A percentile compares a stretch with the other conserved stretches of the same genome.
Conservation (phyloP, 2,329 filamentous ascomycete species). For the Fusarium piperis region DNA sequence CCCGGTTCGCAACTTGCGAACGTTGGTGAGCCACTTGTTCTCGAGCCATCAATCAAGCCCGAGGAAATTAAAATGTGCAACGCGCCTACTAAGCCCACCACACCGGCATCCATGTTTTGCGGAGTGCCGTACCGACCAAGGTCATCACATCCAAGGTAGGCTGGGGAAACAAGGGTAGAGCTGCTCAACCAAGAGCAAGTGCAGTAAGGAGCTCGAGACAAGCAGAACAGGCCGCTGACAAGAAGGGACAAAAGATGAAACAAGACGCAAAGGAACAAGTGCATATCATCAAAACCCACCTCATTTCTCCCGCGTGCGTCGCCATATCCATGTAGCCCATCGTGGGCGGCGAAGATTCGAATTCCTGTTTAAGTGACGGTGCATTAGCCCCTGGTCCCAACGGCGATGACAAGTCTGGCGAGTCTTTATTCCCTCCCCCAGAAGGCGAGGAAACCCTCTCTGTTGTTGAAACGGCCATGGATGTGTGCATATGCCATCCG, state of each 20-base stretch:
- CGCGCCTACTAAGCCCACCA: neutral
- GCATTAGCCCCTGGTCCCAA: conserved; percentile 33
- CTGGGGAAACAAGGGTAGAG: neutral
- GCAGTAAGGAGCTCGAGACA: neutral
- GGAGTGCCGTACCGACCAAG: neutral
- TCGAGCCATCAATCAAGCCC: neutral
- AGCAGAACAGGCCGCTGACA: neutral
- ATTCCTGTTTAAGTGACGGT: conserved; percentile 57
- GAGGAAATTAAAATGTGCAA: conserved; percentile 6
- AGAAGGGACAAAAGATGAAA: neutral
- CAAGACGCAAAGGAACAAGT: neutral
- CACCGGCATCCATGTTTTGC: neutral
- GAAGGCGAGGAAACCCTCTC: conserved; percentile 4
- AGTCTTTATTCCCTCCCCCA: conserved; percentile 9
- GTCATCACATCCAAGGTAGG: neutral
- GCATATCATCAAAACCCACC: conserved; percentile 55
- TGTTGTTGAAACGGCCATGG: neutral
- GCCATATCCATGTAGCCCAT: conserved; percentile 65
- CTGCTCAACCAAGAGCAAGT: neutral
- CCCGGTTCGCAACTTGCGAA: conserved; percentile 32
- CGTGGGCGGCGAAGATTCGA: conserved; percentile 63
- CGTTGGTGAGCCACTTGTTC: conserved; percentile 20
- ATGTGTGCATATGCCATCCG: neutral
- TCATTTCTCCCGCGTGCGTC: conserved; percentile 61
- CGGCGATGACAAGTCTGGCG: conserved; percentile 3